Evolutionary conservation across 2,329 filamentous ascomycete species (phyloP).

Genomic region (Aspergillus ochraceus): DNA sequence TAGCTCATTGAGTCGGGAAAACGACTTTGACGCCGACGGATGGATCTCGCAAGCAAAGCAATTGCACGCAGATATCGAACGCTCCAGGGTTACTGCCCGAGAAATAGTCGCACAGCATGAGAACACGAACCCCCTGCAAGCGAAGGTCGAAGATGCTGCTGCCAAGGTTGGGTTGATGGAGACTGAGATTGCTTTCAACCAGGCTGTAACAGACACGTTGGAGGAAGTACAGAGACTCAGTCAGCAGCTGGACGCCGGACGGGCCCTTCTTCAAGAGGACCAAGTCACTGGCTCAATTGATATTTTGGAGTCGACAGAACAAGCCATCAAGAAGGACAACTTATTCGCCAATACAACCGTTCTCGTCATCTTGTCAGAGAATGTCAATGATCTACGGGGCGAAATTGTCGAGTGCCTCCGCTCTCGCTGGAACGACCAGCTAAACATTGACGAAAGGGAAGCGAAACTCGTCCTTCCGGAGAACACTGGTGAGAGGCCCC

Average conservation of each 20-base stretch:
- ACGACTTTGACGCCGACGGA: conserved; percentile 74
- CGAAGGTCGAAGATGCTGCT: conserved; percentile 61
- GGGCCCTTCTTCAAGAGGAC: conserved; percentile 46
- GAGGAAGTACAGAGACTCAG: conserved; percentile 54
- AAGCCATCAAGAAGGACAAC: conserved; percentile 26
- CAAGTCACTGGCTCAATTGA: conserved; percentile 51
- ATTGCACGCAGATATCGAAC: conserved; percentile 80
- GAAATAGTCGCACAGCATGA: conserved; percentile 79
- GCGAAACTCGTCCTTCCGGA: conserved; percentile 59
- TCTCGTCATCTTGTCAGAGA: conserved; percentile 60
- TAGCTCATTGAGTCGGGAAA: conserved; percentile 71
- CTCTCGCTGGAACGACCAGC: conserved; percentile 68
- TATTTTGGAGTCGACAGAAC: conserved; percentile 46
- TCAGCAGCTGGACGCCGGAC: conserved; percentile 48
- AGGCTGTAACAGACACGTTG: conserved; percentile 51
- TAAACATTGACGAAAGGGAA: conserved; percentile 61
- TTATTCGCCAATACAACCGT: conserved; percentile 39
- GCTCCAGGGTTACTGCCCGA: conserved; percentile 74
- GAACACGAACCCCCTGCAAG: conserved; percentile 62
- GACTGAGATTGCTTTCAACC: conserved; percentile 61
- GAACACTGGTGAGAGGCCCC: conserved; percentile 50
- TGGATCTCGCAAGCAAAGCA: conserved; percentile 85
- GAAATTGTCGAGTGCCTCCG: conserved; percentile 67
- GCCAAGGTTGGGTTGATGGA: conserved; percentile 57
- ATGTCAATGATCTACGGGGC: conserved; percentile 65